phyloP scores from a whole-genome alignment of 148 eudicot genomes.

The Persicaria tinctoria region DNA sequence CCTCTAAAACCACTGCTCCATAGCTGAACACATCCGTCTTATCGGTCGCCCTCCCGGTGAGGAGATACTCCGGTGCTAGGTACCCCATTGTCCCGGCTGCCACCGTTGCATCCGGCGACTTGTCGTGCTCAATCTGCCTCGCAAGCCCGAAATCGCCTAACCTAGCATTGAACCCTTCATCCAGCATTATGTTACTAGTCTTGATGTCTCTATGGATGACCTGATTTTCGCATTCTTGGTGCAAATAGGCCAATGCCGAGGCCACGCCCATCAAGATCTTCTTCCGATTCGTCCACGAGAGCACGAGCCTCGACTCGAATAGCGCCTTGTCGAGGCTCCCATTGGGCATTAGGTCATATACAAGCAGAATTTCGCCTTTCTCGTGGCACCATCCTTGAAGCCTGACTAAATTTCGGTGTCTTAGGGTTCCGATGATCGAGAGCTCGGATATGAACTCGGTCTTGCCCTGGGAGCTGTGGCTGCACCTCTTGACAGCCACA shows the following conservation, averaged over 20 bases:
- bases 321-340: constrained; percentile 69
- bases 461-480: constrained; percentile 52
- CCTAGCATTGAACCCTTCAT: constrained; percentile 53
- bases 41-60: constrained; percentile 65
- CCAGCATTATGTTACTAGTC: constrained; percentile 72
- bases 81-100: constrained; percentile 55
- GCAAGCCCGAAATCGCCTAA: constrained; percentile 77
- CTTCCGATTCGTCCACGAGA: constrained; percentile 49
- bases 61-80: constrained; percentile 63
- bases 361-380: constrained; percentile 41
- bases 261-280: constrained; percentile 64
- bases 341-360: constrained; percentile 52
- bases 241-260: constrained; percentile 64
- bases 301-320: constrained; percentile 49
- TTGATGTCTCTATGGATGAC: constrained; percentile 74
- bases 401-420: constrained; percentile 46
- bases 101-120: constrained; percentile 63
- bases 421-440: constrained; percentile 36
- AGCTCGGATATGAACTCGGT: constrained; percentile 51
- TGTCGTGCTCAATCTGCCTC: constrained; percentile 58
- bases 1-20: constrained; percentile 74
- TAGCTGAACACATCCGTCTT: constrained; percentile 71
- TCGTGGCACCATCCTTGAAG: constrained; percentile 60
- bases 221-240: constrained; percentile 82
- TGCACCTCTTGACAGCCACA: constrained; percentile 80